Percentiles rank a stretch among this genome's conserved stretches.
phyloP scores from a whole-genome alignment of 768 basidiomycete genomes.

The Hydnomerulius pinastri region DNA sequence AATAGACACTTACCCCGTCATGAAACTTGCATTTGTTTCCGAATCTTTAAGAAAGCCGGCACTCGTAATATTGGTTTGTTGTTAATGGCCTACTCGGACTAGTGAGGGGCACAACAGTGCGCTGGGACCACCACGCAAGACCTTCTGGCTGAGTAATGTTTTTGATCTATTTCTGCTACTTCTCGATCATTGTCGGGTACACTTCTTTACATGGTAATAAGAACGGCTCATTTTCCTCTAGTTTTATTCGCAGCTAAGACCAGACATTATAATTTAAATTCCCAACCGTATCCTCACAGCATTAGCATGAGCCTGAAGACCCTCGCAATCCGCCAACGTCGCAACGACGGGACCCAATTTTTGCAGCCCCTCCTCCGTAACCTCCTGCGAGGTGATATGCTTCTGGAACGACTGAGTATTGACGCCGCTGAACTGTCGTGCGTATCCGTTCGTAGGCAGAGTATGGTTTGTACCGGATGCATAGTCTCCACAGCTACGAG shows the following conservation, averaged over 20 bases:
- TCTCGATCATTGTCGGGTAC: too few relatives aligned
- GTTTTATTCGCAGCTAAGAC: too few relatives aligned
- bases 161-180: too few relatives aligned
- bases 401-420: slow-evolving; percentile 98
- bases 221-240: background rate
- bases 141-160: too few relatives aligned
- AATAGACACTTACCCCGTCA: slow-evolving; percentile 18
- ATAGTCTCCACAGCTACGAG: slow-evolving; percentile 89
- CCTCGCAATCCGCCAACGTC: slow-evolving; percentile 92
- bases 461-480: slow-evolving; percentile 99
- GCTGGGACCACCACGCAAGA: too few relatives aligned
- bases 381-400: slow-evolving; percentile 96
- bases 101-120: too few relatives aligned
- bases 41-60: too few relatives aligned
- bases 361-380: slow-evolving; percentile 75
- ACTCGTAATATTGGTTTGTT: too few relatives aligned
- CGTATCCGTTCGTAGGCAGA: slow-evolving; percentile 93
- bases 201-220: too few relatives aligned
- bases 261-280: slow-evolving; percentile 8
- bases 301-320: slow-evolving; percentile 92
- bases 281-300: slow-evolving; percentile 85
- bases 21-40: background rate
- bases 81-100: too few relatives aligned
- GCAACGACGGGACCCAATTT: slow-evolving; percentile 84
- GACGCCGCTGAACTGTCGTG: slow-evolving; percentile 97